Conservation (phyloP, 495 filamentous ascomycete genomes). For the Apodospora peruviana region DNA sequence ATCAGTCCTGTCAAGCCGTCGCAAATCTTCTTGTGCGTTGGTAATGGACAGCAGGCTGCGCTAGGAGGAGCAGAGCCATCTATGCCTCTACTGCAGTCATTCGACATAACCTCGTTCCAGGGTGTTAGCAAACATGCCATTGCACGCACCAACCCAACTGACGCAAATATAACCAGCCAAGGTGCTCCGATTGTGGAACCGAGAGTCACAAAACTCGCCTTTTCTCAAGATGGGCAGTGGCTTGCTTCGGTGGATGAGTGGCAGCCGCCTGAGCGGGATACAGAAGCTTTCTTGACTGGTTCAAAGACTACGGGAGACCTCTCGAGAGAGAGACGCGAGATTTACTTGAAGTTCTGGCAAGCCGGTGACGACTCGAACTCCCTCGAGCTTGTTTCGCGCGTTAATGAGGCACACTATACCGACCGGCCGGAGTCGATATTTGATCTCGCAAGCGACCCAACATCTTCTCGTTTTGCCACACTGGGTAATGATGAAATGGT, state of each 20-base stretch:
- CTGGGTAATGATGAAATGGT: constrained; percentile 73
- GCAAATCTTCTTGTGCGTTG: constrained; percentile 41
- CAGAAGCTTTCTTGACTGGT: constrained; percentile 41
- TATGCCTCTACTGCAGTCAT: constrained; percentile 62
- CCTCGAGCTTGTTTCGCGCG: constrained; percentile 72
- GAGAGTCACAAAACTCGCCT: constrained; percentile 62
- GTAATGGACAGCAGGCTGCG: constrained; percentile 40
- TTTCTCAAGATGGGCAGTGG: constrained; percentile 80
- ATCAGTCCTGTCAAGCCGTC: constrained; percentile 34
- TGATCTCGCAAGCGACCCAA: constrained; percentile 63
- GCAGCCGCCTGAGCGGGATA: constrained; percentile 63
- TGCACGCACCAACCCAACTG: constrained; percentile 80
- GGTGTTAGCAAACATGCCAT: constrained; percentile 81
- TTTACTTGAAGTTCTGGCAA: constrained; percentile 87
- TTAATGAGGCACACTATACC: constrained; percentile 73
- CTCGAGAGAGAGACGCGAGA: constrained; percentile 54
- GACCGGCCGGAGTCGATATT: constrained; percentile 53
- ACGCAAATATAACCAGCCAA: constrained; percentile 65
- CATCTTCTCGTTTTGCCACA: constrained; percentile 66
- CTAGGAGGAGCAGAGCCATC: constrained; percentile 32
- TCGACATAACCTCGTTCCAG: constrained; percentile 66
- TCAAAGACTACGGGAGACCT: constrained; percentile 29
- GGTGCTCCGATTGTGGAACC: constrained; percentile 65
- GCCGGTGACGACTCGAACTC: constrained; percentile 56
- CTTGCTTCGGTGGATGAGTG: constrained; percentile 88